phyloP scores from a whole-genome alignment of 176 grass and related monocot species.

The Eleusine indica region DNA sequence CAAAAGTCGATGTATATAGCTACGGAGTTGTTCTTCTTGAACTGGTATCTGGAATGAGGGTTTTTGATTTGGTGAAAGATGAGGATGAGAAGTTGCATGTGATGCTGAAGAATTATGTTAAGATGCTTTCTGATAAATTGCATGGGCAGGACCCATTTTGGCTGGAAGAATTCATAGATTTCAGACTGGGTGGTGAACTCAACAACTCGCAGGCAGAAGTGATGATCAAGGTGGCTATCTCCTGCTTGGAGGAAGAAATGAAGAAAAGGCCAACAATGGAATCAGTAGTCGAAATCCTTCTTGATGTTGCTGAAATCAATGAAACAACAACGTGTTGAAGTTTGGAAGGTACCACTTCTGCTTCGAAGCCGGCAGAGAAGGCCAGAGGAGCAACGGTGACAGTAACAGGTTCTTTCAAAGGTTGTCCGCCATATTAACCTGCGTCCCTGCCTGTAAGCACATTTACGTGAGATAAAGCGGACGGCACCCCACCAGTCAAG shows the following conservation, averaged over 20 bases:
- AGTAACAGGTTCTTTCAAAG: neutral
- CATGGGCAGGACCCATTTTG: slow-evolving; percentile 23
- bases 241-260: slow-evolving; percentile 52
- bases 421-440: too few relatives aligned
- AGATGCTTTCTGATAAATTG: slow-evolving; percentile 38
- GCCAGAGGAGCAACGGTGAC: neutral
- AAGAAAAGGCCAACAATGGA: slow-evolving; percentile 55
- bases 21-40: slow-evolving; percentile 52
- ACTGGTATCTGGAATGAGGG: slow-evolving; percentile 36
- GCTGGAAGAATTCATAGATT: slow-evolving; percentile 48
- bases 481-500: too few relatives aligned
- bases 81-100: slow-evolving; percentile 33
- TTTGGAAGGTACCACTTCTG: neutral
- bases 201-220: slow-evolving; percentile 25
- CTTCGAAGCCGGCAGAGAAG: neutral
- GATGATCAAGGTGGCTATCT: slow-evolving; percentile 42
- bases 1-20: slow-evolving; percentile 47
- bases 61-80: slow-evolving; percentile 29
- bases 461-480: too few relatives aligned
- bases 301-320: slow-evolving; percentile 21
- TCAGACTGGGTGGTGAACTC: slow-evolving; percentile 37
- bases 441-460: too few relatives aligned
- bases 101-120: slow-evolving; percentile 38
- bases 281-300: slow-evolving; percentile 46
- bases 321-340: neutral